Percentiles rank a stretch among this genome's conserved stretches.
Conservation (phyloP, 305 asterid genomes). For the Petunia hybrid region DNA sequence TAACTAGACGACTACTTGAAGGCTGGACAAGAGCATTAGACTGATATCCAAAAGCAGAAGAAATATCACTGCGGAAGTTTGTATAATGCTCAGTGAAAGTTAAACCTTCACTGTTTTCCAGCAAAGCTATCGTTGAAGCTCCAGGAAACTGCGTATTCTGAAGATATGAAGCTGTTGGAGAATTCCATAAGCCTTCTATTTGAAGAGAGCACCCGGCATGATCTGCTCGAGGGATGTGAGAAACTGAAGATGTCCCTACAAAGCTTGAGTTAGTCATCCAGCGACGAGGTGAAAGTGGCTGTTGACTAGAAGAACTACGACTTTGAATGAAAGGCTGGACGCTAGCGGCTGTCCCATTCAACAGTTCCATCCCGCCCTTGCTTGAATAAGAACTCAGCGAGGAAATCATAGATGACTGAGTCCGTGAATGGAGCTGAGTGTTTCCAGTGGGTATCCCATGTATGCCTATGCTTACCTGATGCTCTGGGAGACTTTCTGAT, state of each 20-base stretch:
- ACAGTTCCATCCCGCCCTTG: too few species aligned
- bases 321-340: not conserved
- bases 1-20: not conserved
- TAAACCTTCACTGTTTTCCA: not conserved
- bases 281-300: not conserved
- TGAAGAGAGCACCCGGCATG: not conserved
- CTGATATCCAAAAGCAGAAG: not conserved
- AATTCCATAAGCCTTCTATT: not conserved
- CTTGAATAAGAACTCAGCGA: not conserved
- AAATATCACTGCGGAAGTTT: not conserved
- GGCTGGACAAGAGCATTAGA: not conserved
- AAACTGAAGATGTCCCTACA: not conserved
- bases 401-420: not conserved
- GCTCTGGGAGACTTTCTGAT: not conserved
- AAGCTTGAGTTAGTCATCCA: not conserved
- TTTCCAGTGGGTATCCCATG: not conserved
- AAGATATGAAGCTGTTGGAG: not conserved
- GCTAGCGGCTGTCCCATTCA: not conserved
- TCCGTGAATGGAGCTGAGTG: not conserved
- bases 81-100: not conserved
- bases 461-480: not conserved
- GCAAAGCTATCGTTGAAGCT: not conserved
- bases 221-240: not conserved
- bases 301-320: not conserved
- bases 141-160: not conserved